Evolutionary conservation across 2,329 filamentous ascomycete species (phyloP).

Genomic region (Chaetomiaceae sp.): DNA sequence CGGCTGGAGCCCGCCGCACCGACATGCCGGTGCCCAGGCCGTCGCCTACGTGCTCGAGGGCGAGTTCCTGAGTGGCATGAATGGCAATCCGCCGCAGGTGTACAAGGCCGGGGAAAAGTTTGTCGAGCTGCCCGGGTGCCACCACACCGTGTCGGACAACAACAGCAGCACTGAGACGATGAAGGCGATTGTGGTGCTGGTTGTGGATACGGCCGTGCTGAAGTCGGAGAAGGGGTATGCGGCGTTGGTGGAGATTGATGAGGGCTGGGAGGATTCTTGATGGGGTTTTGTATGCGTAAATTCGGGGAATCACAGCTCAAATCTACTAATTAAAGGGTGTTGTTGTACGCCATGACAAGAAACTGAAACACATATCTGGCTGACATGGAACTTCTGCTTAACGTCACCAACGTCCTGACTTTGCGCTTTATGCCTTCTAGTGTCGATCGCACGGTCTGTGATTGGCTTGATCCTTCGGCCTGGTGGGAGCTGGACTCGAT

Average conservation of each 20-base stretch:
- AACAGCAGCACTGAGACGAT: slow-evolving; percentile 35
- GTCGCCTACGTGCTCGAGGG: slow-evolving; percentile 38
- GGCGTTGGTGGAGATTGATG: slow-evolving; percentile 7
- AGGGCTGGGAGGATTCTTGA: slow-evolving; percentile 5
- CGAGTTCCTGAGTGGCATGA: slow-evolving; percentile 45
- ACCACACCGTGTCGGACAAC: slow-evolving; percentile 45
- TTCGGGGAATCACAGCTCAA: no score
- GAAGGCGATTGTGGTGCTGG: slow-evolving; percentile 15
- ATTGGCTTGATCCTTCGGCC: no score
- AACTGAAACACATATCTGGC: no score
- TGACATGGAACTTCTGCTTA: no score
- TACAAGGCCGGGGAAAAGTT: slow-evolving; percentile 38
- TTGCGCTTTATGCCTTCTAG: no score
- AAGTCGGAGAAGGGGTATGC: slow-evolving; percentile 7
- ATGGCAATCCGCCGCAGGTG: slow-evolving; percentile 39
- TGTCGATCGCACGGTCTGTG: no score
- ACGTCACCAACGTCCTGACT: no score
- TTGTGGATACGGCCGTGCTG: slow-evolving; percentile 14
- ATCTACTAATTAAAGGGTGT: no score
- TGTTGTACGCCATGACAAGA: no score
- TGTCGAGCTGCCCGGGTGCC: slow-evolving; percentile 44
- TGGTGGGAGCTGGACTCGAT: no score
- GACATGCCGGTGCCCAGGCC: slow-evolving; percentile 42
- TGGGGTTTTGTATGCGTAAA: no score
- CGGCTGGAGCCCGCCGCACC: slow-evolving; percentile 41